Evolutionary conservation across 2,329 filamentous ascomycete genomes (phyloP).

Genomic region (Lasiodiplodia sp.): DNA sequence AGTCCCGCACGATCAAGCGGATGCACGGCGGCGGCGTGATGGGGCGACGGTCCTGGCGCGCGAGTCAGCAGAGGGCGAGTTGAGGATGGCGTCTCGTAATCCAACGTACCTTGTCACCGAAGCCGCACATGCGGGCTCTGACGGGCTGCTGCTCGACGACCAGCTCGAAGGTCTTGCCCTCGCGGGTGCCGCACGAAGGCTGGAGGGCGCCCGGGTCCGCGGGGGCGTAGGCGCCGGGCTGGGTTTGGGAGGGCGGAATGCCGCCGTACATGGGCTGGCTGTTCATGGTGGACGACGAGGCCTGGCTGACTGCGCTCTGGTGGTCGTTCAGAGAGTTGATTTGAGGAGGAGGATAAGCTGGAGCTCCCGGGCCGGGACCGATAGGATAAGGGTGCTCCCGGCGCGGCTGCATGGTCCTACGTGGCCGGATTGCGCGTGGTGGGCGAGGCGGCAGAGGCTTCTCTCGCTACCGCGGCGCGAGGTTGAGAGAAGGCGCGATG

Average conservation of each 20-base stretch:
- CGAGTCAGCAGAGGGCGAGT: background rate
- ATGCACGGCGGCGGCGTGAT: constrained; percentile 97
- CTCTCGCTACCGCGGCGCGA: constrained; percentile 15
- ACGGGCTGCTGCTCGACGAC: constrained; percentile 89
- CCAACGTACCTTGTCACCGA: constrained; percentile 84
- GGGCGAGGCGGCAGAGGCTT: constrained; percentile 10
- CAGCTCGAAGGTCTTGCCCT: constrained; percentile 58
- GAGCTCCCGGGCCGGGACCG: constrained; percentile 20
- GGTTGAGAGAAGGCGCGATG: constrained; percentile 3
- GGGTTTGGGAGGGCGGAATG: constrained; percentile 4
- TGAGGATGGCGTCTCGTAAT: background rate
- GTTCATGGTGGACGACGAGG: constrained; percentile 25
- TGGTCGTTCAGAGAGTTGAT: constrained; percentile 24
- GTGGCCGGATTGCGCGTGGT: constrained; percentile 16
- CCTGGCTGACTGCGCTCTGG: constrained; percentile 8
- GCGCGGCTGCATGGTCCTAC: constrained; percentile 27
- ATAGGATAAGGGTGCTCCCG: constrained; percentile 27
- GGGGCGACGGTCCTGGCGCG: constrained; percentile 80
- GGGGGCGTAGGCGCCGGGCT: background rate
- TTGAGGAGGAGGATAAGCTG: constrained; percentile 19
- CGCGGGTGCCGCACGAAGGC: background rate
- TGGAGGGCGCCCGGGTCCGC: background rate
- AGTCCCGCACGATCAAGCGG: constrained; percentile 79
- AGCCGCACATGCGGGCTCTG: constrained; percentile 96
- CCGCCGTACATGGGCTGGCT: constrained; percentile 26